phyloP scores from a whole-genome alignment of 1,284 basidiomycete genomes.

The Cystobasidiaceae sp. region DNA sequence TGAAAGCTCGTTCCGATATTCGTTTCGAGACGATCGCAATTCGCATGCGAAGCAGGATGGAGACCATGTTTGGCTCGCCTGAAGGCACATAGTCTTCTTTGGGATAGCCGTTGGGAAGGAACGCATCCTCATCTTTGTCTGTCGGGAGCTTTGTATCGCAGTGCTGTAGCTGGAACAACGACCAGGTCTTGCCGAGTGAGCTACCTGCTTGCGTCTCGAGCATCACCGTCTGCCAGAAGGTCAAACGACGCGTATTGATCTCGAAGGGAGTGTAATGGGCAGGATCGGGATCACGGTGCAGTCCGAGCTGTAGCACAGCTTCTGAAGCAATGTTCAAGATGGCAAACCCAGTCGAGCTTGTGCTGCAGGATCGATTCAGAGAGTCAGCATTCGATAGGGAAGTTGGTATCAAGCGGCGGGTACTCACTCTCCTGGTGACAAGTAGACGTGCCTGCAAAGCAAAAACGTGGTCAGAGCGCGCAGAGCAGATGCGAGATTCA shows the following conservation, averaged over 20 bases:
- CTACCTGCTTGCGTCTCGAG: slow-evolving; percentile 34
- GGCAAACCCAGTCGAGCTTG: slow-evolving; percentile 14
- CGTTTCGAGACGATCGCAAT: slow-evolving; percentile 34
- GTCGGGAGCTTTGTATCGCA: slow-evolving; percentile 35
- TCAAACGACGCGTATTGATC: slow-evolving; percentile 22
- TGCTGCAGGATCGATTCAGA: background rate
- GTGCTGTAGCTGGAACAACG: slow-evolving; percentile 32
- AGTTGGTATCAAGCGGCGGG: background rate
- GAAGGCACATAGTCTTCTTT: slow-evolving; percentile 24
- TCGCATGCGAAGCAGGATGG: slow-evolving; percentile 33
- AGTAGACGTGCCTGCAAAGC: background rate
- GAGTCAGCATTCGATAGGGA: background rate
- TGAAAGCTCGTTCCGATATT: slow-evolving; percentile 45
- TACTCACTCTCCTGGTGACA: slow-evolving; percentile 5
- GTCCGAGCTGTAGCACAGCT: slow-evolving; percentile 32
- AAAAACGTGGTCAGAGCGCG: too few relatives aligned
- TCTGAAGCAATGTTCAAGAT: slow-evolving; percentile 28
- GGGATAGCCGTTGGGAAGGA: slow-evolving; percentile 31
- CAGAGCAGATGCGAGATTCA: background rate
- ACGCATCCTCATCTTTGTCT: slow-evolving; percentile 34
- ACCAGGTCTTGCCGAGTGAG: slow-evolving; percentile 34
- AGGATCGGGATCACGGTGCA: slow-evolving; percentile 38
- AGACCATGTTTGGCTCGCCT: slow-evolving; percentile 35
- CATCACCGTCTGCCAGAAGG: slow-evolving; percentile 35
- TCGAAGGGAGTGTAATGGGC: slow-evolving; percentile 35